A percentile compares a stretch with the other conserved stretches of the same genome.
Evolutionary conservation across 495 filamentous ascomycete species (phyloP).

Genomic region (Penicillium lagena): DNA sequence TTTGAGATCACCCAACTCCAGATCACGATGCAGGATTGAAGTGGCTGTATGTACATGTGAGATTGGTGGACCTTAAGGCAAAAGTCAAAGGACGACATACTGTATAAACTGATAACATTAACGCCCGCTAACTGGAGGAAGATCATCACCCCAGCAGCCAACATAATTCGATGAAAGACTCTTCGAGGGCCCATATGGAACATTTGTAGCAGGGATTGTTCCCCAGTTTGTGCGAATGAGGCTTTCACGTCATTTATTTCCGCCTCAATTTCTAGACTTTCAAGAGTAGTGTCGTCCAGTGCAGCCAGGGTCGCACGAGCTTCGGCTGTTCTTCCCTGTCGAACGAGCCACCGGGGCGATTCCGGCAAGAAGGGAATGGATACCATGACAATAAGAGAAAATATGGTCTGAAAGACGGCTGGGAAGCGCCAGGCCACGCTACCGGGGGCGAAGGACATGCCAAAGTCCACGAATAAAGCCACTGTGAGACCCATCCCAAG

Average conservation of each 20-base stretch:
- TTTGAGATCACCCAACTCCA: constrained; percentile 9
- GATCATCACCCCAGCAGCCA: constrained; percentile 35
- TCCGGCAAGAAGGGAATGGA: constrained; percentile 50
- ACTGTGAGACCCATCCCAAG: constrained; percentile 56
- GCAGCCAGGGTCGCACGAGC: constrained; percentile 25
- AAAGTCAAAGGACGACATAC: too few species aligned
- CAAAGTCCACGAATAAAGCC: constrained; percentile 62
- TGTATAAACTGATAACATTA: constrained; percentile 21
- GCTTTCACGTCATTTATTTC: constrained; percentile 33
- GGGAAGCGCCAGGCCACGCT: constrained; percentile 44
- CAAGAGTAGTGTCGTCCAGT: constrained; percentile 19
- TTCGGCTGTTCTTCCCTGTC: constrained; percentile 20
- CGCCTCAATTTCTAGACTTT: constrained; percentile 18
- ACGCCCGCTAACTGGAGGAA: constrained; percentile 31
- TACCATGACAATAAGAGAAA: constrained; percentile 30
- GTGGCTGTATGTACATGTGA: not conserved
- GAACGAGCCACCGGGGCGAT: constrained; percentile 39
- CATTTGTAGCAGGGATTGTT: constrained; percentile 13
- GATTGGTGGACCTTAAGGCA: too few species aligned
- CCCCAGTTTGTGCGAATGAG: constrained; percentile 27
- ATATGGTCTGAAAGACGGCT: constrained; percentile 39
- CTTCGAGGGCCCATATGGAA: constrained; percentile 19
- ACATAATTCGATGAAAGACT: constrained; percentile 25
- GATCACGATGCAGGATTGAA: constrained; percentile 20
- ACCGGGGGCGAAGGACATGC: constrained; percentile 32